Conservation (phyloP, 75 land plant genomes). For the Ceratopteris richardii region DNA sequence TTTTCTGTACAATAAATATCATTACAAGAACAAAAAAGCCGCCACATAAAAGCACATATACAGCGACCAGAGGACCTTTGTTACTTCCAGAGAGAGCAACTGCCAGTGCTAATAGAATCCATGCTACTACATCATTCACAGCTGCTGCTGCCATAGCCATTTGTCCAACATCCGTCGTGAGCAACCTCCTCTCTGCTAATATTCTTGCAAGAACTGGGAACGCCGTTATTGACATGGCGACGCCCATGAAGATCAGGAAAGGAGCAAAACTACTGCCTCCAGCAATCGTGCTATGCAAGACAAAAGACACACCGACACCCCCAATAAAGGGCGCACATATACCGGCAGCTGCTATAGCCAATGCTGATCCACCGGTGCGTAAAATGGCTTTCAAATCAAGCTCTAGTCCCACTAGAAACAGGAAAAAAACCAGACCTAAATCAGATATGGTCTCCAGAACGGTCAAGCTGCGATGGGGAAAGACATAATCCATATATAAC, state of each 20-base stretch:
- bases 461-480: constrained; percentile 43
- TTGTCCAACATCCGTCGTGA: constrained; percentile 76
- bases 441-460: constrained; percentile 69
- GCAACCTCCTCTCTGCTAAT: constrained; percentile 76
- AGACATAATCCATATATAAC: constrained; percentile 32
- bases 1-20: constrained; percentile 27
- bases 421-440: constrained; percentile 72
- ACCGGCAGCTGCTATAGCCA: constrained; percentile 55
- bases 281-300: constrained; percentile 41
- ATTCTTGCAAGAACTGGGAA: constrained; percentile 87
- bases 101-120: constrained; percentile 79
- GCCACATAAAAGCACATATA: constrained; percentile 65
- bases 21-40: constrained; percentile 34
- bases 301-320: constrained; percentile 52
- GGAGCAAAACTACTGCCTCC: constrained; percentile 31
- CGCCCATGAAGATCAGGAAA: constrained; percentile 84
- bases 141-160: constrained; percentile 91
- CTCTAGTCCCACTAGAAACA: constrained; percentile 80
- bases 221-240: constrained; percentile 80
- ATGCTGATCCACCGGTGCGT: constrained; percentile 51
- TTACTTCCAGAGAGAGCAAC: constrained; percentile 61
- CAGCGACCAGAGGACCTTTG: constrained; percentile 39
- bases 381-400: constrained; percentile 41
- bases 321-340: constrained; percentile 53
- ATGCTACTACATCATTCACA: constrained; percentile 83